Evolutionary conservation across 78 protist species (phyloP), one percentile per base, ranked within the genome.

Genomic region (Guillardia theta): DNA sequence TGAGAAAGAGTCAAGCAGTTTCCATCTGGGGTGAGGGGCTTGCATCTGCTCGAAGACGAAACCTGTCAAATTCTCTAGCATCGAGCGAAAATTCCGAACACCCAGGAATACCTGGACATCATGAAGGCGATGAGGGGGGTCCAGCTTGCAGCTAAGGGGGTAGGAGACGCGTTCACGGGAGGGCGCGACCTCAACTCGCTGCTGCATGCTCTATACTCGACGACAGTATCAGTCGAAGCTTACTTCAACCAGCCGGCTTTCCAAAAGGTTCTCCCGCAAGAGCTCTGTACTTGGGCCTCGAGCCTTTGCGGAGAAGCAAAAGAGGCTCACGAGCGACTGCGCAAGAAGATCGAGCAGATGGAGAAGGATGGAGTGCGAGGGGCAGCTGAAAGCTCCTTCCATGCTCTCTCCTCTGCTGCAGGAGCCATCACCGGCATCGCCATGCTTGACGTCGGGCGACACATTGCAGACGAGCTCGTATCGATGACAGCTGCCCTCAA

Each of bases 51-150:
- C n/a, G n/a, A n/a, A n/a, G n/a, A n/a, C n/a, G n/a, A n/a, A n/a
- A n/a, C n/a, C n/a, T n/a, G n/a, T n/a, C n/a, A n/a, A n/a, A n/a
- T n/a, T n/a, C n/a, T n/a, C n/a, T n/a, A n/a, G n/a, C n/a, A n/a
- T n/a, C n/a, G n/a, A n/a, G n/a, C n/a, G n/a, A n/a, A n/a, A n/a
- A n/a, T n/a, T n/a, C n/a, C n/a, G n/a, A n/a, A n/a, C n/a, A n/a
- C n/a, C n/a, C n/a, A n/a, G n/a, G n/a, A n/a, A n/a, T n/a, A n/a
- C n/a, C n/a, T n/a, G n/a, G n/a, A n/a, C n/a, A n/a, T n/a, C n/a
- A 88, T 88, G 93, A 88, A 88, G 64, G 93, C 93, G 0, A 33
- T 88, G 54, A 19, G 54, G 33, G 93, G 93, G 33, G 93, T 88
- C 41, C 93, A 88, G 64, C 5, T 43, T 0, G 93, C 54, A 6